Base-by-base conservation (phyloP, 169 alveolate genomes). In the Plasmodium cynomolgi region DNA sequence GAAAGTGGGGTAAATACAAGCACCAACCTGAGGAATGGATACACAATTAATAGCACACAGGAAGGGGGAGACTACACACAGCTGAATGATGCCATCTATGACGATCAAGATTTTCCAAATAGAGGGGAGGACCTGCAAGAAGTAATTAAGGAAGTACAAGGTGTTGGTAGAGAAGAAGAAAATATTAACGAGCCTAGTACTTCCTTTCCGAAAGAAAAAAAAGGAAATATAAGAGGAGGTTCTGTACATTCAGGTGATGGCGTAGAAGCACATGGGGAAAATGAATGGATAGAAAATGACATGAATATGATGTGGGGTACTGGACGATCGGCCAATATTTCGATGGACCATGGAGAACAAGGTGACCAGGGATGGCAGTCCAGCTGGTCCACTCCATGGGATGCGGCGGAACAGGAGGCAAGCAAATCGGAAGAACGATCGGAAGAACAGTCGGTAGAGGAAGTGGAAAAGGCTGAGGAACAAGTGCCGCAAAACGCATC, bases 1-100 rank as follows among this genome's bases (percentile, higher is more conserved):
- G 77, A 62, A 62, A 31, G 15, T n/a, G 77, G 34, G 0, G 13
- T 1, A 9, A 62, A 9, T 9, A 20, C 0, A 23, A 62, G 37
- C 34, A 20, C 84, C 29, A 79, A 41, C 31, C 13, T 79, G 73
- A 79, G 84, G 7, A 33, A 79, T 79, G 84, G 84, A 11, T 79
- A 2, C 7, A 17, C 47, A 79, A 2, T 13, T 29, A 79, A 41
- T 41, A 79, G 15, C 29, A 6, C 84, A 41, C 3, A 6, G 23
- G 4, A 20, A 5, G 71, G 11, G 11, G 56, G 68, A n/a, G 29
- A 79, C 56, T 6, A 79, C 1, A 20, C 15, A 3, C 13, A 15
- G 44, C 11, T 13, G 68, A 79, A 39, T 17, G 33, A 79, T n/a
- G 37, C 2, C 20, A 47, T 2, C 58, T 13, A 13, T 47, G 58